Percentiles rank a stretch among this genome's conserved stretches.
Evolutionary conservation across 2,329 filamentous ascomycete genomes (phyloP).

Genomic region (Exophiala alcalophila): DNA sequence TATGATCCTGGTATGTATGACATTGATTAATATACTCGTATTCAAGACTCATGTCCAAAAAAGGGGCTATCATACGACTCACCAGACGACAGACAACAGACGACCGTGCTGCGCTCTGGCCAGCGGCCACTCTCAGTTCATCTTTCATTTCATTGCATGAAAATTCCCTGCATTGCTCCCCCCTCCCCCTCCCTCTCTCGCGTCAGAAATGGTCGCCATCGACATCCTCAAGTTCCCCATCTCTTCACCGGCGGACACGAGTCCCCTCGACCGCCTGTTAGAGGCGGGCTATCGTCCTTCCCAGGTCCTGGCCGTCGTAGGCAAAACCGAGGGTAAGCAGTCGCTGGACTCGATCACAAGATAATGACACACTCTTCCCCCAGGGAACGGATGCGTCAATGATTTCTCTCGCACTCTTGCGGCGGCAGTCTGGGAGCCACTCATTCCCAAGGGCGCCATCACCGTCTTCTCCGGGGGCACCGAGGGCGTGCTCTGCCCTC

Average conservation of each 20-base stretch:
- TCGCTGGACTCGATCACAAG: neutral
- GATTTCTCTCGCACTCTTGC: constrained; percentile 37
- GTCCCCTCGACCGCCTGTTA: constrained; percentile 31
- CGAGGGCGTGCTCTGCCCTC: constrained; percentile 35
- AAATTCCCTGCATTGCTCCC: too few relatives aligned
- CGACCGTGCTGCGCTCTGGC: too few relatives aligned
- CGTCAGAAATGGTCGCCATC: constrained; percentile 30
- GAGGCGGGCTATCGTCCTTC: constrained; percentile 33
- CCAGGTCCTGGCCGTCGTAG: constrained; percentile 34
- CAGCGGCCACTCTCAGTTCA: too few relatives aligned
- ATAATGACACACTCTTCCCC: neutral
- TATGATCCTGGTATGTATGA: too few relatives aligned
- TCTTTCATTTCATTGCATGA: too few relatives aligned
- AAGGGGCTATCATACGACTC: too few relatives aligned
- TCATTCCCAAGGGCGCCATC: constrained; percentile 33
- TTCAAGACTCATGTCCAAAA: too few relatives aligned
- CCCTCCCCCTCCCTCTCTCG: too few relatives aligned
- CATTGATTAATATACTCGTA: too few relatives aligned
- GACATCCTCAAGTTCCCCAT: constrained; percentile 36
- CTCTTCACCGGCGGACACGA: constrained; percentile 34
- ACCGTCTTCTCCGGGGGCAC: constrained; percentile 37
- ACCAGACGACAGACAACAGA: too few relatives aligned
- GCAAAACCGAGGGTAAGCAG: constrained; percentile 34
- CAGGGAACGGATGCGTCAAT: constrained; percentile 39
- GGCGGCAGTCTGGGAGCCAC: constrained; percentile 34